Percentiles rank a stretch among this genome's conserved stretches.
Evolutionary conservation across 2,329 filamentous ascomycete genomes (phyloP).

Genomic region (Paecilomyces niveus): DNA sequence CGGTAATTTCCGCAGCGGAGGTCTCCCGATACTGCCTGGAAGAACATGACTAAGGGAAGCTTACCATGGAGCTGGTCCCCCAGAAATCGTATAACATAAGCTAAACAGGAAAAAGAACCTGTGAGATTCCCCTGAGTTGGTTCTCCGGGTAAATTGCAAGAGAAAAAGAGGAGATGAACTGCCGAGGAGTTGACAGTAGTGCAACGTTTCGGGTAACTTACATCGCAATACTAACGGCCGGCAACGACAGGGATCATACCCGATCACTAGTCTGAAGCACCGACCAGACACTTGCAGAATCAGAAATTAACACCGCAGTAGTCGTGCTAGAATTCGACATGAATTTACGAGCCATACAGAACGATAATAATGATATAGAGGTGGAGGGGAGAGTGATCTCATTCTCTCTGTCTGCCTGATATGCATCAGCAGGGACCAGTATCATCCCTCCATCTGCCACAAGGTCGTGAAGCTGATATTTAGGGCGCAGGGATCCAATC

Average conservation of each 20-base stretch:
- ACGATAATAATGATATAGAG: not conserved
- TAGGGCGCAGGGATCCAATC: not conserved
- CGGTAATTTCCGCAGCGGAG: not conserved
- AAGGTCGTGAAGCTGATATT: not conserved
- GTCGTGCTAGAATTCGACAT: not conserved
- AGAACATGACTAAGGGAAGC: not conserved
- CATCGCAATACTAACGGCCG: not conserved
- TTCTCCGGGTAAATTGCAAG: not conserved
- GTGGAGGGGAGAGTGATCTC: not conserved
- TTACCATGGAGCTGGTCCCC: not conserved
- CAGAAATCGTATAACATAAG: not conserved
- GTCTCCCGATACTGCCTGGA: not conserved
- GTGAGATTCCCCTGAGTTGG: not conserved
- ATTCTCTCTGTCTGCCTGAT: not conserved
- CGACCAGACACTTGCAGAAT: not conserved
- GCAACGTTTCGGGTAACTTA: not conserved
- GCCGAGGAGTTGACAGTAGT: not conserved
- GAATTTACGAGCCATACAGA: not conserved
- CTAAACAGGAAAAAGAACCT: not conserved
- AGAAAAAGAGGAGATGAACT: not conserved
- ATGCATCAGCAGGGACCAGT: not conserved
- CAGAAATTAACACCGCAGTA: not conserved
- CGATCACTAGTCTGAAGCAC: not conserved
- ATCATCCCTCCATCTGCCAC: not conserved
- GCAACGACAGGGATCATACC: not conserved